These are phyloP conservation scores for Porpolomopsis calyptriformis DNA, from an alignment of 768 basidiomycete species.

Conservation along the genomic window DNA sequence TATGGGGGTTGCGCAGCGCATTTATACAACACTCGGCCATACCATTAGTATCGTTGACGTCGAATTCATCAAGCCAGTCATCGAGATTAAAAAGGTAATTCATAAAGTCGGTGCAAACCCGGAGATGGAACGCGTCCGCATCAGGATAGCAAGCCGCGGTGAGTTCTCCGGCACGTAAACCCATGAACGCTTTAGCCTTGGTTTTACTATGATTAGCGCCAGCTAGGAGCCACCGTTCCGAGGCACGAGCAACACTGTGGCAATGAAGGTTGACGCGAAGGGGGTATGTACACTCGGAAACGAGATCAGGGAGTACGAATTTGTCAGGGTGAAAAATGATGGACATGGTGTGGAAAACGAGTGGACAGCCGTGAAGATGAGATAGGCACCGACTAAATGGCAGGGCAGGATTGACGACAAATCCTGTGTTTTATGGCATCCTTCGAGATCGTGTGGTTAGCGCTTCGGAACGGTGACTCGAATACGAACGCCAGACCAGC, in stretches of 20 bases:
- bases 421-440: too few species aligned
- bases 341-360: slow-evolving; percentile 22
- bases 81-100: slow-evolving; percentile 28
- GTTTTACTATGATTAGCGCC: slow-evolving; percentile 12
- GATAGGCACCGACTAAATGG: neutral
- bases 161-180: slow-evolving; percentile 33
- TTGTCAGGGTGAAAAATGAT: neutral
- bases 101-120: slow-evolving; percentile 38
- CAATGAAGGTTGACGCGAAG: slow-evolving; percentile 16
- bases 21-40: slow-evolving; percentile 64
- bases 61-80: slow-evolving; percentile 74
- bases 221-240: slow-evolving; percentile 17
- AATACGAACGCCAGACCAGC: neutral
- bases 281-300: slow-evolving; percentile 19
- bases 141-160: slow-evolving; percentile 38
- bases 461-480: neutral
- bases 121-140: slow-evolving; percentile 31
- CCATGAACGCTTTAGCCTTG: slow-evolving; percentile 21
- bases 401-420: neutral
- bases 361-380: neutral
- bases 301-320: slow-evolving; percentile 19
- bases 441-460: too few species aligned
- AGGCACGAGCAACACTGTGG: slow-evolving; percentile 14
- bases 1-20: slow-evolving; percentile 54
- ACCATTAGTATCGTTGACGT: slow-evolving; percentile 43